A percentile compares a stretch with the other conserved stretches of the same genome.
Conservation (phyloP, 2,329 filamentous ascomycete species). For the Cladobotryum protrusum region DNA sequence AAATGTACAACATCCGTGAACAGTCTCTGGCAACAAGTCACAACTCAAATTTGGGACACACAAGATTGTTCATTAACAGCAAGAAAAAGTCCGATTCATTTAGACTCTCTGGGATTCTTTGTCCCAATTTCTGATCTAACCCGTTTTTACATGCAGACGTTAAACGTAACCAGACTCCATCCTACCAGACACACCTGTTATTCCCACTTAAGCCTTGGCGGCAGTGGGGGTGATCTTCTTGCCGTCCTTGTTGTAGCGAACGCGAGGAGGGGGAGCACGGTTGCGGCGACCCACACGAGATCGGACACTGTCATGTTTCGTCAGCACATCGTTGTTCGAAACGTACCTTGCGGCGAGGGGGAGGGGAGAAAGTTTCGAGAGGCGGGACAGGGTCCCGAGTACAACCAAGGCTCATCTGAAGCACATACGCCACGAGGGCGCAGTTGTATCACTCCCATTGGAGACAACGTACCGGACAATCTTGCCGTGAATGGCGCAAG, state of each 20-base stretch:
- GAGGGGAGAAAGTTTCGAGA: constrained; percentile 13
- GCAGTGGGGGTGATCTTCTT: constrained; percentile 93
- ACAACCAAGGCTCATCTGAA: constrained; percentile 58
- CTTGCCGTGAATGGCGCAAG: constrained; percentile 99
- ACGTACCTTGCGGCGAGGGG: constrained; percentile 23
- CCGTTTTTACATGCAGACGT: constrained; percentile 33
- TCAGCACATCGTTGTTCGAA: constrained; percentile 31
- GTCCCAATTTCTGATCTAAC: constrained; percentile 32
- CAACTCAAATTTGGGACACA: neutral
- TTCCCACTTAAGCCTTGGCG: constrained; percentile 32
- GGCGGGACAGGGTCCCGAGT: constrained; percentile 29
- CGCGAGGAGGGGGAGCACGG: constrained; percentile 93
- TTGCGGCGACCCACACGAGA: constrained; percentile 96
- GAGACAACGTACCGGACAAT: constrained; percentile 92
- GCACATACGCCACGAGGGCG: constrained; percentile 40
- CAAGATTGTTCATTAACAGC: constrained; percentile 7
- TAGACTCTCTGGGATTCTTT: constrained; percentile 18
- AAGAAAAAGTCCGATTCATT: constrained; percentile 21
- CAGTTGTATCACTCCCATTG: constrained; percentile 54
- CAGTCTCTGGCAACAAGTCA: neutral
- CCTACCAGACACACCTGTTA: constrained; percentile 20
- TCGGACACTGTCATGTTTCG: constrained; percentile 67
- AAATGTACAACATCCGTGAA: too few relatives aligned
- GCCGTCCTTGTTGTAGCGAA: constrained; percentile 99
- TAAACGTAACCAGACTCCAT: constrained; percentile 34